A percentile compares a stretch with the other conserved stretches of the same genome.
These are phyloP conservation scores for Brassica napus DNA, from an alignment of 345 rosid genomes.

Conservation along the genomic window Da-Ae NC_063446.1:17046501-17047000, in stretches of 20 bases:
- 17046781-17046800: not conserved
- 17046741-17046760: not conserved
- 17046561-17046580: not conserved
- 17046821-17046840: not conserved
- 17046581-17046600: too few species aligned
- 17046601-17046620: conserved; percentile 62
- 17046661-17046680: conserved; percentile 59
- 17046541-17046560: not conserved
- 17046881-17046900: not conserved
- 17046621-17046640: conserved; percentile 72
- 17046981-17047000: conserved; percentile 22
- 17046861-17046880: not conserved
- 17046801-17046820: not conserved
- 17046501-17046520: not conserved
- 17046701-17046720: conserved; percentile 60
- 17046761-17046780: conserved; percentile 9
- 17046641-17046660: conserved; percentile 65
- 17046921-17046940: conserved; percentile 52
- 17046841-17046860: not conserved
- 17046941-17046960: conserved; percentile 62
- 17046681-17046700: conserved; percentile 66
- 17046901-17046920: not conserved
- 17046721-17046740: conserved; percentile 41
- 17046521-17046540: not conserved
- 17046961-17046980: conserved; percentile 37